phyloP scores from a whole-genome alignment of 495 filamentous ascomycete genomes.

The Penicillium atrosanguineum region DNA sequence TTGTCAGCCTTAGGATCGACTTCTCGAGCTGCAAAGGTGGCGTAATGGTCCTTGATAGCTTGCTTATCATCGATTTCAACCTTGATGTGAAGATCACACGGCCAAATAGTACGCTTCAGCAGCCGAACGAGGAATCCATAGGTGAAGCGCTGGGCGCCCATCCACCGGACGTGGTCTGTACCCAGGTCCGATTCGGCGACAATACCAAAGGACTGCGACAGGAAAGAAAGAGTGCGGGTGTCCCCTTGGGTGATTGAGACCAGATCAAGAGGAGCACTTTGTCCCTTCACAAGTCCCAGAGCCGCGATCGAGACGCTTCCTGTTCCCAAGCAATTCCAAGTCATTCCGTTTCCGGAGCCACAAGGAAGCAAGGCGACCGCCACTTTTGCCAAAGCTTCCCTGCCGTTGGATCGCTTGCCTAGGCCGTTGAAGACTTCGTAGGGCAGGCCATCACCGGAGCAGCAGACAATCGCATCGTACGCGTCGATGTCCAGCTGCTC shows the following conservation, averaged over 20 bases:
- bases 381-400: conserved; percentile 69
- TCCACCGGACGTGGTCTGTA: conserved; percentile 89
- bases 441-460: conserved; percentile 88
- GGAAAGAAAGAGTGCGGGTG: conserved; percentile 73
- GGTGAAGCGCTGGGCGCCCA: conserved; percentile 82
- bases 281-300: conserved; percentile 78
- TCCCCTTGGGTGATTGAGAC: conserved; percentile 82
- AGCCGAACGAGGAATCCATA: conserved; percentile 75
- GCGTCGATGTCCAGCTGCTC: conserved; percentile 73
- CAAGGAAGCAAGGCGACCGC: conserved; percentile 89
- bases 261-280: conserved; percentile 77
- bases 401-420: conserved; percentile 69
- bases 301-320: conserved; percentile 72
- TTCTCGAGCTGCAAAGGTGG: conserved; percentile 42
- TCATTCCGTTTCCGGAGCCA: conserved; percentile 92
- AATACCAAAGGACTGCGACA: conserved; percentile 87
- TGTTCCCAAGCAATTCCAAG: conserved; percentile 83
- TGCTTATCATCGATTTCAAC: conserved; percentile 75
- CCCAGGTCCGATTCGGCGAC: conserved; percentile 86
- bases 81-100: conserved; percentile 84
- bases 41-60: conserved; percentile 71
- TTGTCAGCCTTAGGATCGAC: conserved; percentile 16
- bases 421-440: conserved; percentile 96
- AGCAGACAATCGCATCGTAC: conserved; percentile 82
- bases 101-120: conserved; percentile 70